These are phyloP conservation scores for Ilex aquifolium DNA, from an alignment of 257 asterid genomes.

Conservation along the genomic window DNA sequence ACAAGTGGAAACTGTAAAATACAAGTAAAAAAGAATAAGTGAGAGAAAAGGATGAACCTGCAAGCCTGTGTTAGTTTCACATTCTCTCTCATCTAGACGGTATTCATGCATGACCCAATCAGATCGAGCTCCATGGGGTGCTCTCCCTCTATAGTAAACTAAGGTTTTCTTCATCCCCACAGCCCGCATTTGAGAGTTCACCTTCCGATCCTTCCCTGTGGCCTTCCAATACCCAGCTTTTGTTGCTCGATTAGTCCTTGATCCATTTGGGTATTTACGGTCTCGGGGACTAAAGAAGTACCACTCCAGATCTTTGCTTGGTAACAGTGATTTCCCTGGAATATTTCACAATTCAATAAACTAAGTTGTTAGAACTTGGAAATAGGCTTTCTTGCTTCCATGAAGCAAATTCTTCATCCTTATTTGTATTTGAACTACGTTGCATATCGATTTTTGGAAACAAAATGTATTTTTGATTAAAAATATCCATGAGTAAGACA, in stretches of 20 bases:
- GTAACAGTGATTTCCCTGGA: conserved; percentile 81
- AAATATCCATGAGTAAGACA: too few relatives aligned
- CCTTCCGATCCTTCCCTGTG: conserved; percentile 92
- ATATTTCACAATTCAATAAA: not conserved
- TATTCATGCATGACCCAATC: conserved; percentile 99
- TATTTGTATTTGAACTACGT: not conserved
- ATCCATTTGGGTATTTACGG: conserved; percentile 93
- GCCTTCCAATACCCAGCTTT: conserved; percentile 99
- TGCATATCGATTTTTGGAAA: too few relatives aligned
- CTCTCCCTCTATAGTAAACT: conserved; percentile 92
- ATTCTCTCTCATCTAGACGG: conserved; percentile 89
- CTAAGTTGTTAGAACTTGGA: not conserved
- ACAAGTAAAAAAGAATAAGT: not conserved
- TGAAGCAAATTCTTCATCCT: not conserved
- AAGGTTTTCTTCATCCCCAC: conserved; percentile 99
- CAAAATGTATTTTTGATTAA: too few relatives aligned
- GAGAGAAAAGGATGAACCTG: conserved; percentile 41
- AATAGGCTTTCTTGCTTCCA: not conserved
- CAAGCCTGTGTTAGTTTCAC: conserved; percentile 60
- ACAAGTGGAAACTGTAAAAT: too few relatives aligned
- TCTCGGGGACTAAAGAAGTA: conserved; percentile 94
- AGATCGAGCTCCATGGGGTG: conserved; percentile 94
- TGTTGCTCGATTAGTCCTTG: conserved; percentile 94
- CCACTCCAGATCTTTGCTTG: conserved; percentile 99
- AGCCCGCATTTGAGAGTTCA: conserved; percentile 64